Evolutionary conservation across 176 grass and related monocot species (phyloP).

Genomic region (Oryza punctata): DNA sequence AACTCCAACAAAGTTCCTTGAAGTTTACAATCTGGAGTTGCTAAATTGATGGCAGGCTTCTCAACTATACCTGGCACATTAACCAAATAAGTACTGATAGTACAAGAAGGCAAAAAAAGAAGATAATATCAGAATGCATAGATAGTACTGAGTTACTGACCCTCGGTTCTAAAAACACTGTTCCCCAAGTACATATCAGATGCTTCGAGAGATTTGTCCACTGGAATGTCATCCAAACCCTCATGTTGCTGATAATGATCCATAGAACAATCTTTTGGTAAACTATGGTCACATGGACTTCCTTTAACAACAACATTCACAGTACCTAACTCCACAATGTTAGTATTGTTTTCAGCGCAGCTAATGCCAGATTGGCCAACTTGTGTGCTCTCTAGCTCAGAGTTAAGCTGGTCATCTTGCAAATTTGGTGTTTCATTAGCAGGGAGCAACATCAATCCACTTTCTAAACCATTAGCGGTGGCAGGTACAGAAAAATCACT

Average conservation of each 20-base stretch:
- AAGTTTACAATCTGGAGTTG: constrained; percentile 8
- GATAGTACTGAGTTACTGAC: constrained; percentile 12
- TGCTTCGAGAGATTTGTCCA: constrained; percentile 3
- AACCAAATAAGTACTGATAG: constrained; percentile 5
- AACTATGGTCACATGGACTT: not conserved
- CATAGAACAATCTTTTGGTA: constrained; percentile 6
- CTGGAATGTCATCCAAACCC: not conserved
- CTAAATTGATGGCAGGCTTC: constrained; percentile 3
- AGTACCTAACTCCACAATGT: not conserved
- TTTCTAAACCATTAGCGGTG: constrained; percentile 2
- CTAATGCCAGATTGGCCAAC: not conserved
- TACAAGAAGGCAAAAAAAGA: not conserved
- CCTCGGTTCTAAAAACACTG: constrained; percentile 7
- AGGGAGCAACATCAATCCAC: not conserved
- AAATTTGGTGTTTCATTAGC: constrained; percentile 23
- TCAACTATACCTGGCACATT: constrained; percentile 15
- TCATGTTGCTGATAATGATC: not conserved
- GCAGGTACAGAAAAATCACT: not conserved
- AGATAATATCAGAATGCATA: not conserved
- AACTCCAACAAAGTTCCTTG: constrained; percentile 13
- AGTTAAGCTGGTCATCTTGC: constrained; percentile 24
- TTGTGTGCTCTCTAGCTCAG: not conserved
- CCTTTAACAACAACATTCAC: not conserved
- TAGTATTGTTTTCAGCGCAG: constrained; percentile 1
- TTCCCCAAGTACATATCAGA: not conserved